Evolutionary conservation across 306 rosid species (phyloP).

Genomic region (Astragalus glycyphyllos): DNA sequence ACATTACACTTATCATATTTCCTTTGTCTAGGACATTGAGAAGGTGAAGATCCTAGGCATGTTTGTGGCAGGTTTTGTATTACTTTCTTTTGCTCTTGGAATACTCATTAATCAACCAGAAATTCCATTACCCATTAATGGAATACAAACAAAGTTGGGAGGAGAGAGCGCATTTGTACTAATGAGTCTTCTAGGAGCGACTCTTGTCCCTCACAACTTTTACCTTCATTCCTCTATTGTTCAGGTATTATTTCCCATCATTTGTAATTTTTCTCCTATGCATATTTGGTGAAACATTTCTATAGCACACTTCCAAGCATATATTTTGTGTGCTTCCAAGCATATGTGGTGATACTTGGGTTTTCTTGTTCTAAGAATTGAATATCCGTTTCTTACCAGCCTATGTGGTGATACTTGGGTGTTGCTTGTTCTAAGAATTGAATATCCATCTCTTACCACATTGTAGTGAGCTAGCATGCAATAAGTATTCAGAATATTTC

Average conservation of each 20-base stretch:
- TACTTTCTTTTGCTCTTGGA: slow-evolving; percentile 68
- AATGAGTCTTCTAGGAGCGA: slow-evolving; percentile 97
- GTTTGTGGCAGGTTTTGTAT: slow-evolving; percentile 60
- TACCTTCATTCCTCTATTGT: slow-evolving; percentile 93
- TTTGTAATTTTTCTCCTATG: slow-evolving; percentile 12
- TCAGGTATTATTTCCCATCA: slow-evolving; percentile 65
- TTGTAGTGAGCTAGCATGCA: not conserved
- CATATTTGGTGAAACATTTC: not conserved
- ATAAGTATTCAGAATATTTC: not conserved
- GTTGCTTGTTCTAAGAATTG: slow-evolving; percentile 23
- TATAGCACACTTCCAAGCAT: not conserved
- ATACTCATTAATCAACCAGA: slow-evolving; percentile 69
- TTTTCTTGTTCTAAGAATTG: slow-evolving; percentile 23
- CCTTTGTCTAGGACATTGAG: slow-evolving; percentile 65
- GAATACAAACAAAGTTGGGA: slow-evolving; percentile 63
- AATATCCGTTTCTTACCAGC: slow-evolving; percentile 5
- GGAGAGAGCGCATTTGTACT: slow-evolving; percentile 91
- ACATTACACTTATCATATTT: slow-evolving; percentile 30
- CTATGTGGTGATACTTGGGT: not conserved
- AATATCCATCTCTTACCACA: slow-evolving; percentile 2
- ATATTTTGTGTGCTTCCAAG: slow-evolving; percentile 9
- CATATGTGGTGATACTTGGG: not conserved
- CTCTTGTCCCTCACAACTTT: slow-evolving; percentile 91
- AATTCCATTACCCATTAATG: slow-evolving; percentile 70
- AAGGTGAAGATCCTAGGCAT: slow-evolving; percentile 61